Base-by-base conservation (phyloP, 192 early-diverging fungal species). In the Coemansia sp. region DNA sequence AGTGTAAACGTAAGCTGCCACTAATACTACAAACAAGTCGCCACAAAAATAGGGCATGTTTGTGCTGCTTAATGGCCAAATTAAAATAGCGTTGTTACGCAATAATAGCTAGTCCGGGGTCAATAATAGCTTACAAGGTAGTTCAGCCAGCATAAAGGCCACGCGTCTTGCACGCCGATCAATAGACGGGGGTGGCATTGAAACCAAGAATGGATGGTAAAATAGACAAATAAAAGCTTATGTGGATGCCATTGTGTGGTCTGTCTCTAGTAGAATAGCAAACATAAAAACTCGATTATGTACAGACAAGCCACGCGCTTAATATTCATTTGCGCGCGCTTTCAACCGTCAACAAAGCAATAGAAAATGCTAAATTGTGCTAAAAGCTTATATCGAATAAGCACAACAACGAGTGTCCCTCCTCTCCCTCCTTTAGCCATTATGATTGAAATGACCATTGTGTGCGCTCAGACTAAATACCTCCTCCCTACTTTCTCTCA, bases 371-470 rank as follows among this genome's bases (percentile, higher is more conserved):
- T 36, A 16, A n/a, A 60, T 60, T n/a, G 57, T 34, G 34, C 33
- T 33, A 60, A 33, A 33, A 60, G 57, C 31, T 60, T 34, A 60
- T 20, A 36, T 36, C 16, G 15, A 60, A n/a, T 8, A 31, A 60
- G 31, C 57, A 60, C 57, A 60, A 33, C 54, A 57, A 60, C 57
- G 15, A 13, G 20, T 9, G 15, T 60, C 57, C 57, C 57, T 60
- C 57, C 12, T 34, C 33, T 60, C 57, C 57, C 57, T 60, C 57
- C 57, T 33, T 18, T 34, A 33, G 6, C 6, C 16, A 31, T 60
- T 34, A n/a, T 60, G 5, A 36, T 60, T 3, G 15, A 36, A 60
- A 27, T 18, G 31, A 2, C 18, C 55, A 59, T 59, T 59, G 31
- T 59, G 10, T 31, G 15, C 12, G 55, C 16, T 59, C 29, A 5